Evolutionary conservation across 1,139 yeast genomes (phyloP), one percentile per base, ranked within the genome.

Genomic region (Candida albicans): DNA sequence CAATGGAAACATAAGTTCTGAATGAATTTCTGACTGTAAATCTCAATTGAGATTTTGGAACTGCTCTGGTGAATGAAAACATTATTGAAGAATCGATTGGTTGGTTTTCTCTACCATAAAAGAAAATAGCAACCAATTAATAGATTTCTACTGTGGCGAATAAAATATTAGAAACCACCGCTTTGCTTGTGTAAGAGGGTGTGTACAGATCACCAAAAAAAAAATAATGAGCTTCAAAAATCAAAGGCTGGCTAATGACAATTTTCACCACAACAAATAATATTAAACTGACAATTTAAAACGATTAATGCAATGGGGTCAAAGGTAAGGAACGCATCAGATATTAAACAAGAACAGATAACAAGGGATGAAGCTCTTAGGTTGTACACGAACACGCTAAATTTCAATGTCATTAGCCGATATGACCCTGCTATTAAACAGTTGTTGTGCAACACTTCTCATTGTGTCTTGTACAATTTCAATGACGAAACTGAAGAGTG

Each of bases 401-500:
- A 91, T 54, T 85, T 79, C 66, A 83, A 87, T 55, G 96, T 91
- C 34, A 81, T 91, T 33, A 80, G 85, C 32, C 76, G 93, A 46
- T 91, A 90, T 61, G 98, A 91, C 58, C 90, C 95, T 0, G 73
- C 77, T 47, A 78, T 88, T 39, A 84, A 87, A 45, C 91, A 87
- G 58, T 70, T 91, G 35, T 64, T 87, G 52, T 79, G 84, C 62
- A 79, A 84, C 57, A 73, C 96, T 1, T 82, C 96, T 7, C 93
- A 90, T 54, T 82, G 90, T 57, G 91, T 85, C 41, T 74, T 87
- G n/a, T 88, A 88, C 66, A 79, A 82, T 58, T 81, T 79, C 68
- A 82, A 83, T 53, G 74, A 78, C 31, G 77, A 70, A 9, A 65
- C 67, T 14, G 84, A 82, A 48, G 90, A 86, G 56, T 91, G 98